Conservation (phyloP, 192 early-diverging fungal genomes). For the Powellomyces hirtus region DNA sequence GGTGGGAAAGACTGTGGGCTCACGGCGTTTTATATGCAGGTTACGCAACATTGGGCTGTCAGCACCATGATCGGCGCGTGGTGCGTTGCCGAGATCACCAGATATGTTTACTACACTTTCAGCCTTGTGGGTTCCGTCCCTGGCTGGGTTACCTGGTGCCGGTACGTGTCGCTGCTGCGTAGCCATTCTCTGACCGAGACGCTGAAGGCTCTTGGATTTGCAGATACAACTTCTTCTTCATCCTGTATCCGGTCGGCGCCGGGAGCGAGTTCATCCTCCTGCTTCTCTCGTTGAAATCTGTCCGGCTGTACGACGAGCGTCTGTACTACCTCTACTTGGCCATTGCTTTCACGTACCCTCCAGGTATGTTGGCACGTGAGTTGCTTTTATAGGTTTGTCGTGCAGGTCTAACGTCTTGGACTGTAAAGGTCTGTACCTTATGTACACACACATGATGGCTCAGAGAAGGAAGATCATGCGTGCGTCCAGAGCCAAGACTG, state of each 20-base stretch:
- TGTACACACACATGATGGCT: slow-evolving; percentile 91
- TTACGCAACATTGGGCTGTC: slow-evolving; percentile 65
- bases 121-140: slow-evolving; percentile 65
- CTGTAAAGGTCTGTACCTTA: slow-evolving; percentile 68
- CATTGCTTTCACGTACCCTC: slow-evolving; percentile 68
- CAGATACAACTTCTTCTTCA: slow-evolving; percentile 93
- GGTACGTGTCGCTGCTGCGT: too few relatives aligned
- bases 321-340: slow-evolving; percentile 62
- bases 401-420: background rate
- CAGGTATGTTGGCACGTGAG: slow-evolving; percentile 48
- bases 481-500: background rate
- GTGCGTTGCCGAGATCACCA: slow-evolving; percentile 86
- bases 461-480: slow-evolving; percentile 77
- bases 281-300: slow-evolving; percentile 60
- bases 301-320: slow-evolving; percentile 22
- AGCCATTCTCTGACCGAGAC: too few relatives aligned
- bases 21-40: slow-evolving; percentile 38
- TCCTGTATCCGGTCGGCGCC: slow-evolving; percentile 91
- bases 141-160: slow-evolving; percentile 58
- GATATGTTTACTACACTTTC: slow-evolving; percentile 88
- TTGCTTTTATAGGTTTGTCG: background rate
- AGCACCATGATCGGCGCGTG: slow-evolving; percentile 87
- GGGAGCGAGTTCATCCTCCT: slow-evolving; percentile 75
- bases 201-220: too few relatives aligned
- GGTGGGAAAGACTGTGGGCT: background rate